Base-by-base conservation (phyloP, 2,329 filamentous ascomycete genomes). In the Neocatenulostroma microsporum region DNA sequence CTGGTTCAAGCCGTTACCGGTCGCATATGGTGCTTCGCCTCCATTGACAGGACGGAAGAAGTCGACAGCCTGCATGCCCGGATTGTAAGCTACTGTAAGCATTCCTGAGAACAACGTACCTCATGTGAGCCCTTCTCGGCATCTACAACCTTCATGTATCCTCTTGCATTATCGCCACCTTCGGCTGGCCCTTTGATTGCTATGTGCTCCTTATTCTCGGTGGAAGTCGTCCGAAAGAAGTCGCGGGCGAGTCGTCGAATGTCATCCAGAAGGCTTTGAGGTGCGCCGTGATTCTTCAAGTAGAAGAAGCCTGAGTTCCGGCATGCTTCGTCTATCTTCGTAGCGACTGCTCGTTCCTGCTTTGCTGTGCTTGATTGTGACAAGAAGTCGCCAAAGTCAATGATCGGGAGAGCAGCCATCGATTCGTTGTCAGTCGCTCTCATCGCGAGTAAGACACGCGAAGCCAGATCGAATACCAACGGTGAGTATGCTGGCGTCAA, bases 261-360 rank as follows among this genome's bases (percentile, higher is more conserved):
- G 15, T 8, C 8, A 14, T 32, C 18, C 3, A 32, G 15, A 11
- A 32, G 8, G 6, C 21, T 12, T 17, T 21, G 30, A 12, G 30
- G 30, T 20, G 21, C 30, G 17, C 30, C 30, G 12, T 32, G 30
- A 14, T 20, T 20, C 17, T 14, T 20, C 30, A 32, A 20, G 15
- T 32, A 32, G 19, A 32, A 32, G 30, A 32, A 32, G 15, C 30
- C 30, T 20, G 30, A 6, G 7, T 20, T 32, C 18, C 30, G 20
- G 18, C 30, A 32, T 12, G 30, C 30, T 9, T 32, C 7, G 18
- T 32, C 30, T 4, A 32, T 10, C 19, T 21, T 20, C 8, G 13
- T 17, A 3, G 30, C 30, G 13, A 32, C 30, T 7, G 7, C 30
- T 5, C 13, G 17, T 14, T 14, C 21, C 12, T 32, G 5, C 8